Percentiles rank a stretch among this genome's conserved stretches.
Evolutionary conservation across 2,329 filamentous ascomycete species (phyloP).

Genomic region (Microdochium paspali): DNA sequence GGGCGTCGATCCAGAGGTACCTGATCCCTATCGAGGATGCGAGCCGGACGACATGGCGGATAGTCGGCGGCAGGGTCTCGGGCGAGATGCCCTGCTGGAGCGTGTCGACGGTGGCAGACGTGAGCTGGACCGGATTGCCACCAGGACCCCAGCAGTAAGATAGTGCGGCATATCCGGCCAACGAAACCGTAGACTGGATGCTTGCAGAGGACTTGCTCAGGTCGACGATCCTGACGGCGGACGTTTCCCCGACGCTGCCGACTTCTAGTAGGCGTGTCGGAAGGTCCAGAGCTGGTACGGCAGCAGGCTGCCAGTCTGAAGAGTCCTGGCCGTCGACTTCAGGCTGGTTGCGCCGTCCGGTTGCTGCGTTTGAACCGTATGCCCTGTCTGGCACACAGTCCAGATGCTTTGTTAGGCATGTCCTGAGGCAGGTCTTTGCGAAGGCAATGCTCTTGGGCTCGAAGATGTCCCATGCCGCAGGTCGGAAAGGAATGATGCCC

Average conservation of each 20-base stretch:
- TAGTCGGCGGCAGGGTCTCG: slow-evolving; percentile 5
- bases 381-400: neutral
- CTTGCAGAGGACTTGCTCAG: neutral
- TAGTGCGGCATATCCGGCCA: slow-evolving; percentile 4
- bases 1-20: slow-evolving; percentile 7
- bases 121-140: slow-evolving; percentile 4
- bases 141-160: slow-evolving; percentile 8
- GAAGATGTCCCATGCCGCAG: neutral
- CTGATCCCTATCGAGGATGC: slow-evolving; percentile 2
- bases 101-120: slow-evolving; percentile 1
- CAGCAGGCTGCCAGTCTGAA: neutral
- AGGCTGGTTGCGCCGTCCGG: neutral
- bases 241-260: neutral
- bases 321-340: neutral
- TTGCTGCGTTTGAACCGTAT: neutral
- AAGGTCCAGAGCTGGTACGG: neutral
- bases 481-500: neutral
- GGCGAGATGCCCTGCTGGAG: slow-evolving; percentile 1
- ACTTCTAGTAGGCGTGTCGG: neutral
- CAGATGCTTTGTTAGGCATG: neutral
- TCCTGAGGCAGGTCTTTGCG: neutral
- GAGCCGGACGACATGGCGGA: slow-evolving; percentile 3
- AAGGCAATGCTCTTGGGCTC: neutral
- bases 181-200: neutral
- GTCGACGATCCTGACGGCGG: neutral